Evolutionary conservation across 257 asterid species (phyloP).

Genomic region (Cordia subcordata): DNA sequence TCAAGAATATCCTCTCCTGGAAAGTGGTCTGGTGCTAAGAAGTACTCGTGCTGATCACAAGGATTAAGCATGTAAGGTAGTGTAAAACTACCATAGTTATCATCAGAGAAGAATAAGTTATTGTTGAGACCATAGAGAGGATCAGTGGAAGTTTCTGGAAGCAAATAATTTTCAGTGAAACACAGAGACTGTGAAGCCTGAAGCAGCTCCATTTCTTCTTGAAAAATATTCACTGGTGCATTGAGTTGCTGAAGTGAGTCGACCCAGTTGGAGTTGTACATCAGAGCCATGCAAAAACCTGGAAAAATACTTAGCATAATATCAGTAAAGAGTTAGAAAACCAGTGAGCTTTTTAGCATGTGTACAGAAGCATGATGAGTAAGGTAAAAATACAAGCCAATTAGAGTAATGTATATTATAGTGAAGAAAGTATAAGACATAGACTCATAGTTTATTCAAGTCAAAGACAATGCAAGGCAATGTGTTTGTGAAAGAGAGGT

Average conservation of each 20-base stretch:
- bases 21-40: slow-evolving; percentile 6
- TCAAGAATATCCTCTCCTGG: slow-evolving; percentile 4
- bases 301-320: too few relatives aligned
- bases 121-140: slow-evolving; percentile 6
- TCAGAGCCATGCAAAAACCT: slow-evolving; percentile 23
- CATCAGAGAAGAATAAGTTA: slow-evolving; percentile 6
- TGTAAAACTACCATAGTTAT: neutral
- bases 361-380: too few relatives aligned
- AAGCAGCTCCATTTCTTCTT: neutral
- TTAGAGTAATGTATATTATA: too few relatives aligned
- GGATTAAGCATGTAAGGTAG: neutral
- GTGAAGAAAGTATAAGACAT: too few relatives aligned
- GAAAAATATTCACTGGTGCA: neutral
- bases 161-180: neutral
- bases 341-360: neutral
- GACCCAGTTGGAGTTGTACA: too few relatives aligned
- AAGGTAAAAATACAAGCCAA: too few relatives aligned
- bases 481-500: too few relatives aligned
- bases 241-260: slow-evolving; percentile 4
- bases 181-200: slow-evolving; percentile 4
- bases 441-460: too few relatives aligned
- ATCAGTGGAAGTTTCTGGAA: slow-evolving; percentile 5
- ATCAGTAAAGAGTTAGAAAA: too few relatives aligned
- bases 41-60: neutral
- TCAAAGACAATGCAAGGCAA: too few relatives aligned